Evolutionary conservation across 257 asterid species (phyloP).

Genomic region (Galeopsis tetrahit): DNA sequence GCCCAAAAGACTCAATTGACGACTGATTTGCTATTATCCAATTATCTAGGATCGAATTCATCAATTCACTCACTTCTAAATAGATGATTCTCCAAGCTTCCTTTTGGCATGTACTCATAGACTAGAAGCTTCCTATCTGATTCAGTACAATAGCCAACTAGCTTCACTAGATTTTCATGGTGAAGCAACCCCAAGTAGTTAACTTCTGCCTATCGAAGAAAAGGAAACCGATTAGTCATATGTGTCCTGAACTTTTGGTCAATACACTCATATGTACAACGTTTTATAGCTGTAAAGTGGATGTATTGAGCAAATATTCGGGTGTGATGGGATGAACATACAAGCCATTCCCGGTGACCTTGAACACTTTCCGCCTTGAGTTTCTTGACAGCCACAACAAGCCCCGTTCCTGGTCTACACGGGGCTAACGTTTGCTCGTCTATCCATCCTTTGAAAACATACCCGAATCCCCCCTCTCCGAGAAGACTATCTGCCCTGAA

Average conservation of each 20-base stretch:
- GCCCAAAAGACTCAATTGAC: background rate
- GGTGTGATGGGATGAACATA: slow-evolving; percentile 25
- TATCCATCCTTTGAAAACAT: slow-evolving; percentile 57
- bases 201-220: slow-evolving; percentile 41
- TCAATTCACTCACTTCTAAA: slow-evolving; percentile 44
- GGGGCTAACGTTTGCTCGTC: slow-evolving; percentile 49
- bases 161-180: slow-evolving; percentile 54
- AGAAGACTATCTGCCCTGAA: slow-evolving; percentile 50
- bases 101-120: slow-evolving; percentile 57
- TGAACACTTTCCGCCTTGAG: slow-evolving; percentile 51
- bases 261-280: no score
- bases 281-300: no score
- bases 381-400: slow-evolving; percentile 52
- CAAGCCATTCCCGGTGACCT: slow-evolving; percentile 65
- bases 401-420: slow-evolving; percentile 48
- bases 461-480: slow-evolving; percentile 59
- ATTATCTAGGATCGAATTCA: background rate
- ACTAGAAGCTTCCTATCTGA: slow-evolving; percentile 49
- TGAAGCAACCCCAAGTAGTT: slow-evolving; percentile 47
- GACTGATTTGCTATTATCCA: no score
- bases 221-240: background rate
- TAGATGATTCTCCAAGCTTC: slow-evolving; percentile 57
- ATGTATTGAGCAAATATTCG: no score
- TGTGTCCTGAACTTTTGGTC: no score
- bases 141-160: slow-evolving; percentile 51